Evolutionary conservation across 345 rosid genomes (phyloP).

Genomic region (Citrus sp.): DNA sequence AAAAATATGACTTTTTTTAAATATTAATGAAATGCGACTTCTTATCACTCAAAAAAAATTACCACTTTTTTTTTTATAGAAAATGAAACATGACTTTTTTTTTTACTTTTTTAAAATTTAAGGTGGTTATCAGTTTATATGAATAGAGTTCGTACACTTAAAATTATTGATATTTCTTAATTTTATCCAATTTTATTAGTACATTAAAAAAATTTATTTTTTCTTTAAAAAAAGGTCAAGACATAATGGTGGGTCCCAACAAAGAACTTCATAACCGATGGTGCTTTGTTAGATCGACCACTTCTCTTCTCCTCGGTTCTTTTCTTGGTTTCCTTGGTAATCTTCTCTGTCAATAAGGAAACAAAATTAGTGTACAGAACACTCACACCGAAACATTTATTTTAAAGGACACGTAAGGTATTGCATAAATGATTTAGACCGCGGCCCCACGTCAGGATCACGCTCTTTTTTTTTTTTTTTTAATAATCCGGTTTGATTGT

Average conservation of each 20-base stretch:
- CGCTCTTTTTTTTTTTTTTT: too few species aligned
- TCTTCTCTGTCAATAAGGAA: background rate
- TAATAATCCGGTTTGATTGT: background rate
- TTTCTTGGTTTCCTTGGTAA: background rate
- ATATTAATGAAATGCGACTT: too few species aligned
- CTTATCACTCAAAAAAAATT: too few species aligned
- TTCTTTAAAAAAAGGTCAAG: background rate
- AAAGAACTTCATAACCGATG: background rate
- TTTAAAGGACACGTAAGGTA: background rate
- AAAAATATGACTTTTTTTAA: too few species aligned
- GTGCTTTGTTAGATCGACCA: slow-evolving; percentile 4
- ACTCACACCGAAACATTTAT: background rate
- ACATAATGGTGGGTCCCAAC: slow-evolving; percentile 21
- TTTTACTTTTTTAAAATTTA: too few species aligned
- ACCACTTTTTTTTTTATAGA: too few species aligned
- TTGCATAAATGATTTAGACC: background rate
- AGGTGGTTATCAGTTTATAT: too few species aligned
- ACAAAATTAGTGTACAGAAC: background rate
- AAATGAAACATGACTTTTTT: background rate
- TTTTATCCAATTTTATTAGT: too few species aligned
- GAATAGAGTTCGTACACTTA: too few species aligned
- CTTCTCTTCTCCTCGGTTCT: background rate
- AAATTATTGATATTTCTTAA: too few species aligned
- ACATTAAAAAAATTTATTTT: too few species aligned
- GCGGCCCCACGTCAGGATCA: background rate